Base-by-base conservation (phyloP, 805 yeast species). In the Spathaspora passalidarum region DNA sequence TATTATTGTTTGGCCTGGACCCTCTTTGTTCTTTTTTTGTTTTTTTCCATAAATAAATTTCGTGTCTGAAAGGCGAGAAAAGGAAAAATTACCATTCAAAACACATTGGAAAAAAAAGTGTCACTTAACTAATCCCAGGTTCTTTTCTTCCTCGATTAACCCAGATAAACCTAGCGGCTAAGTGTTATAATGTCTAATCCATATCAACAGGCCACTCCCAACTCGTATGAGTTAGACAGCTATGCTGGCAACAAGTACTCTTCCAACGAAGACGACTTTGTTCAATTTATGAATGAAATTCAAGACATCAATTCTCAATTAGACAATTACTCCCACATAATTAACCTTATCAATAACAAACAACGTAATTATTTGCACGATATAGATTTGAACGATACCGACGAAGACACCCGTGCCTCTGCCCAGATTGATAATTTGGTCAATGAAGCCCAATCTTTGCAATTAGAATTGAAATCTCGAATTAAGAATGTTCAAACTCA, bases 361-460 rank as follows among this genome's bases (percentile, higher is more conserved):
- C 76, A 72, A 53, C 56, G 68, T 50, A 66, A 65, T 50, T 63
- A 65, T 48, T 52, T 71, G 43, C 75, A 71, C 49, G 76, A 71
- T 44, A 57, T 71, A 48, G 73, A 69, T 56, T 57, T 67, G 48
- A 56, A 68, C 52, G 58, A 70, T 45, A 29, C 16, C 2, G 60
- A 73, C 62, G 65, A 63, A 47, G 49, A 85, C 59, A 79, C 78
- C 45, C 78, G 80, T 57, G 73, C 82, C 49, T 83, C 89, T 65
- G 77, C 79, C 52, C 89, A 88, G 66, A 76, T 94, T 49, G 96
- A 91, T 61, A 73, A 80, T 49, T 75, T 88, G 48, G 83, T 84
- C 43, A 72, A 86, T 41, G 95, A 90, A 62, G 88, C 96, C 3
- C 78, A 87, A 38, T 79, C 87, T 44, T 76, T 89, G 57, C 96